Conservation (phyloP, 306 rosid genomes). For the Acacia acuminata region DNA sequence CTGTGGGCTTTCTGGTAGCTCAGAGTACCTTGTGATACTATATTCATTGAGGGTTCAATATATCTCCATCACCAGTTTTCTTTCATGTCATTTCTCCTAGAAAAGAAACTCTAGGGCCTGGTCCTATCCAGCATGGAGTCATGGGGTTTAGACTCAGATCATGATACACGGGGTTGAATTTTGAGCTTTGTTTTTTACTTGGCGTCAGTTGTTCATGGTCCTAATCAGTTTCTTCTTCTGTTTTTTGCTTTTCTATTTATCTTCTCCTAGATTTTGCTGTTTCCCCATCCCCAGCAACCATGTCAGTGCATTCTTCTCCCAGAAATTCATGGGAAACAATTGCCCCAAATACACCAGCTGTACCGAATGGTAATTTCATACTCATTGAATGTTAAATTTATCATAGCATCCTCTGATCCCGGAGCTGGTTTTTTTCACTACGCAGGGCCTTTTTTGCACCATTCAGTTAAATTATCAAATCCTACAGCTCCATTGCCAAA, state of each 20-base stretch:
- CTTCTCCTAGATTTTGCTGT: slow-evolving; percentile 48
- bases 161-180: slow-evolving; percentile 14
- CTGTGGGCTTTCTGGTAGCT: slow-evolving; percentile 5
- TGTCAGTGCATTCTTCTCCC: slow-evolving; percentile 45
- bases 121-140: slow-evolving; percentile 49
- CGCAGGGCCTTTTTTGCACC: slow-evolving; percentile 56
- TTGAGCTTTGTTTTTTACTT: neutral
- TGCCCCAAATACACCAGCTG: slow-evolving; percentile 49
- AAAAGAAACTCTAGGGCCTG: slow-evolving; percentile 55
- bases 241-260: neutral
- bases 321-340: slow-evolving; percentile 36
- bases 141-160: slow-evolving; percentile 11
- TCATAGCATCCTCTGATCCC: slow-evolving; percentile 25
- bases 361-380: slow-evolving; percentile 54
- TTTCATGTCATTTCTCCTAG: slow-evolving; percentile 43
- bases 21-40: neutral
- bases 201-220: neutral
- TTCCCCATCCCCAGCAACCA: slow-evolving; percentile 58
- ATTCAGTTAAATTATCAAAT: slow-evolving; percentile 49
- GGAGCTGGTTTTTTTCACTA: slow-evolving; percentile 34
- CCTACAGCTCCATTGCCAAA: slow-evolving; percentile 43
- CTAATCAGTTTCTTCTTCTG: neutral
- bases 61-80: slow-evolving; percentile 61
- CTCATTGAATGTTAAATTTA: slow-evolving; percentile 18
- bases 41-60: slow-evolving; percentile 48